Conservation (phyloP, 768 basidiomycete genomes). For the Termitomyces sp. region DNA sequence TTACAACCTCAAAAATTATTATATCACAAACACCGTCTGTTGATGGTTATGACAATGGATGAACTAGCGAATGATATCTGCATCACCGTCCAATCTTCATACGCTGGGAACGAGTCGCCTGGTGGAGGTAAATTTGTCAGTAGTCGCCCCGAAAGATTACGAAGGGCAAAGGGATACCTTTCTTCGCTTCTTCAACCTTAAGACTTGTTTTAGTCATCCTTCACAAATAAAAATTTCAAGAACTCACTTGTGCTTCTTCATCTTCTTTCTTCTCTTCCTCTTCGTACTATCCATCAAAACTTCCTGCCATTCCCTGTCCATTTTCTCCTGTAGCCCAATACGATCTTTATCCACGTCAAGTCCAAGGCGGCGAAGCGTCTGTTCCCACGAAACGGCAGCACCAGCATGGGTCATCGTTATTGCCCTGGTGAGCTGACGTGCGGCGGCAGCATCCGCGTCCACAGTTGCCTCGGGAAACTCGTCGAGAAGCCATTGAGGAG, state of each 20-base stretch:
- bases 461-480: slow-evolving; percentile 44
- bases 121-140: slow-evolving; percentile 12
- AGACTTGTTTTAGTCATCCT: not conserved
- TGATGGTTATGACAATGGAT: not conserved
- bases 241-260: slow-evolving; percentile 94
- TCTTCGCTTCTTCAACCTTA: slow-evolving; percentile 89
- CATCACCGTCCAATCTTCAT: slow-evolving; percentile 27
- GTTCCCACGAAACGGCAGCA: slow-evolving; percentile 62
- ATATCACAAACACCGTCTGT: slow-evolving; percentile 8
- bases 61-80: slow-evolving; percentile 2
- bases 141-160: not conserved
- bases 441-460: slow-evolving; percentile 76
- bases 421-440: slow-evolving; percentile 72
- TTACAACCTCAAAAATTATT: slow-evolving; percentile 12
- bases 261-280: slow-evolving; percentile 87
- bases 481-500: slow-evolving; percentile 25
- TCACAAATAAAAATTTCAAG: not conserved
- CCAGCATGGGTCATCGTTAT: slow-evolving; percentile 64
- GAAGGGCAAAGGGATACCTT: slow-evolving; percentile 46
- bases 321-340: slow-evolving; percentile 44
- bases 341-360: slow-evolving; percentile 45
- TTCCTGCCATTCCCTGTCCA: slow-evolving; percentile 53
- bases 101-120: slow-evolving; percentile 41
- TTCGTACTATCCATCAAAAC: slow-evolving; percentile 75
- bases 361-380: slow-evolving; percentile 58